Evolutionary conservation across 306 rosid species (phyloP).

Genomic region (Malus asiatica): DNA sequence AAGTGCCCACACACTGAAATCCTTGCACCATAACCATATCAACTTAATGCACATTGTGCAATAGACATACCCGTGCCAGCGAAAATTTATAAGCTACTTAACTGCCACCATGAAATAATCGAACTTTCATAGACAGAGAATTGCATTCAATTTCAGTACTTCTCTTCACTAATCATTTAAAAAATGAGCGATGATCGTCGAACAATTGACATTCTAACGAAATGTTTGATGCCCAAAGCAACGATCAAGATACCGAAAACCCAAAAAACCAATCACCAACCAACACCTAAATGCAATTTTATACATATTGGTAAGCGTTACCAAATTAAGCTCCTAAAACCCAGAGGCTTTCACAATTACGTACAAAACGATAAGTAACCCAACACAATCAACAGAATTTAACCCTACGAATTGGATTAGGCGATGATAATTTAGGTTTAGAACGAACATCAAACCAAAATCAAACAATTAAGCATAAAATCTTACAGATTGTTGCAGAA

Average conservation of each 20-base stretch:
- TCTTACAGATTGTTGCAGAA: conserved; percentile 16
- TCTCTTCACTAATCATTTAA: not conserved
- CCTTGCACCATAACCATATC: not conserved
- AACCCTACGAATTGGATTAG: not conserved
- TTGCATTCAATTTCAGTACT: not conserved
- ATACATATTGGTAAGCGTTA: not conserved
- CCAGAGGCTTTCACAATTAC: not conserved
- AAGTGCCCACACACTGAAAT: not conserved
- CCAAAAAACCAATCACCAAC: not conserved
- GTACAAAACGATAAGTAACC: not conserved
- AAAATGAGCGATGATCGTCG: too few relatives aligned
- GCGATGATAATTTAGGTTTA: conserved; percentile 17
- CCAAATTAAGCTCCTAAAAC: conserved; percentile 12
- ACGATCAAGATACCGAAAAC: not conserved
- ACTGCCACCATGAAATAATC: not conserved
- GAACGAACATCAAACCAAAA: not conserved
- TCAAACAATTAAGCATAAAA: not conserved
- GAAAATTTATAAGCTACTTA: not conserved
- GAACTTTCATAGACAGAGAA: not conserved
- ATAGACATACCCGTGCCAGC: not conserved
- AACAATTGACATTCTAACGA: not conserved
- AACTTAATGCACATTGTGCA: not conserved
- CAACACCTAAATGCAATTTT: not conserved
- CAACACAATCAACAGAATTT: not conserved
- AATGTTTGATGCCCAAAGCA: not conserved